Evolutionary conservation across 164 flowering plant species (phyloP).

Genomic region (Sedum album): DNA sequence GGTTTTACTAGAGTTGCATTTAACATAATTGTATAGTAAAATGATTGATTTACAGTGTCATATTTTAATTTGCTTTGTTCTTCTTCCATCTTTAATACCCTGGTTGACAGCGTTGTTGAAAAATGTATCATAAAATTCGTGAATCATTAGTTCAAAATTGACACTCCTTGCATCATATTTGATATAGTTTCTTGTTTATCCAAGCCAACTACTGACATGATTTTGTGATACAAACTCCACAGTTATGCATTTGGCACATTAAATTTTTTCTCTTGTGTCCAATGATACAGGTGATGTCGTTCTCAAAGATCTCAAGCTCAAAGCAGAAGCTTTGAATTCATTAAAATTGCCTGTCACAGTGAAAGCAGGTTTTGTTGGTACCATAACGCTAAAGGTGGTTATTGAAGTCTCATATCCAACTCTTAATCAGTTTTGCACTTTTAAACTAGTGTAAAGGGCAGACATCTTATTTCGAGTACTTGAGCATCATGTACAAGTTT

Average conservation of each 20-base stretch:
- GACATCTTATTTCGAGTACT: background rate
- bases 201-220: no score
- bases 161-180: no score
- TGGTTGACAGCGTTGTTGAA: no score
- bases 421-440: background rate
- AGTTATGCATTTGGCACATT: no score
- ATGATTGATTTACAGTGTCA: background rate
- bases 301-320: slow-evolving; percentile 83
- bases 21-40: background rate
- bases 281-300: slow-evolving; percentile 77
- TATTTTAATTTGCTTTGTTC: background rate
- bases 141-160: no score
- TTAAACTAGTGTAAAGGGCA: background rate
- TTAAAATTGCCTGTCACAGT: slow-evolving; percentile 88
- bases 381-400: slow-evolving; percentile 82
- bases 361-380: slow-evolving; percentile 94
- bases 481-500: background rate
- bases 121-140: no score
- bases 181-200: no score
- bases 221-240: no score
- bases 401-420: background rate
- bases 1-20: background rate
- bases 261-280: background rate
- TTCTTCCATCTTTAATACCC: no score
- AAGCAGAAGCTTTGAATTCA: slow-evolving; percentile 93